A percentile compares a stretch with the other conserved stretches of the same genome.
Conservation (phyloP, 371 early-diverging fungal species). For the Mucor indicus region DNA sequence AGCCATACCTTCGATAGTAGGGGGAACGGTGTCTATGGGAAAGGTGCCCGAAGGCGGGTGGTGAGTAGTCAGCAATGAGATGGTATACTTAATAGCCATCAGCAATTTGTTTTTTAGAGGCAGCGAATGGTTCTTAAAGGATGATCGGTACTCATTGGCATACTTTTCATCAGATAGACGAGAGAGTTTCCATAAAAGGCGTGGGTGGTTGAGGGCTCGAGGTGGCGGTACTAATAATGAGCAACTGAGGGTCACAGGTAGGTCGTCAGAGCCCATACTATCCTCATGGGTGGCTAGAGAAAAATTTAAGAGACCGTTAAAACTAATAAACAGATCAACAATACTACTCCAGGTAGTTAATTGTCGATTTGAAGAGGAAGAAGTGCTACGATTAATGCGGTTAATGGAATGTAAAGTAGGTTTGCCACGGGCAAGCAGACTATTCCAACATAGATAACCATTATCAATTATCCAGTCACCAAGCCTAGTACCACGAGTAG, state of each 20-base stretch:
- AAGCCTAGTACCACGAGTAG: too few relatives aligned
- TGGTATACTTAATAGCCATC: too few relatives aligned
- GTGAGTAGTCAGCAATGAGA: too few relatives aligned
- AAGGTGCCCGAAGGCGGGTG: neutral
- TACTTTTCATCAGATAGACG: neutral
- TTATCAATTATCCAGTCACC: too few relatives aligned
- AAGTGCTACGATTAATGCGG: too few relatives aligned
- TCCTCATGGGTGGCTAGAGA: neutral
- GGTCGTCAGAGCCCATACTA: neutral
- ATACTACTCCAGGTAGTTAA: neutral
- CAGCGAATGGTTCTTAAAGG: neutral
- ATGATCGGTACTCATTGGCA: neutral
- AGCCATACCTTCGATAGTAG: neutral
- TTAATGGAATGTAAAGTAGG: too few relatives aligned
- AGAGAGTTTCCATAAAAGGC: conserved; percentile 3
- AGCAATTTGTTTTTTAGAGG: too few relatives aligned
- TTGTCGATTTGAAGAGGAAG: too few relatives aligned
- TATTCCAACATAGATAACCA: too few relatives aligned
- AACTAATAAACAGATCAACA: conserved; percentile 1
- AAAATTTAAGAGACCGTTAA: neutral
- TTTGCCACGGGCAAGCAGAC: too few relatives aligned
- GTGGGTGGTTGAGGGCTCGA: neutral
- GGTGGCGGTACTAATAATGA: neutral
- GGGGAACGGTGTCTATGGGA: neutral
- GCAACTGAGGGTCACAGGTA: neutral